Evolutionary conservation across 345 rosid species (phyloP).

Genomic region (Eucalyptus decipiens): DNA sequence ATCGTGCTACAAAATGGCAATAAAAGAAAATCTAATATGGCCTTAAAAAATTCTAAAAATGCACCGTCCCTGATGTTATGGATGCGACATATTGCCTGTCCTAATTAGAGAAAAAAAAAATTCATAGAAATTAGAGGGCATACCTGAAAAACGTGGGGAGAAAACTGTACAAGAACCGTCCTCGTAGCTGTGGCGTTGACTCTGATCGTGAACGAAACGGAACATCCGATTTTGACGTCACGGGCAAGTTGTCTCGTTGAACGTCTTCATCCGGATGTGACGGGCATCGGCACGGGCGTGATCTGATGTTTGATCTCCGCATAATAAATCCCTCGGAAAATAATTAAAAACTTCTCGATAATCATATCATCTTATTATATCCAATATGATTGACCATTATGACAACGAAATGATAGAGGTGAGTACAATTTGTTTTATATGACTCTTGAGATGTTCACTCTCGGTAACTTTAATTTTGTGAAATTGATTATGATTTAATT

Average conservation of each 20-base stretch:
- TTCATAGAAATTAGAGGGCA: not conserved
- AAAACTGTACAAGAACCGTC: not conserved
- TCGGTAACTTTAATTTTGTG: too few relatives aligned
- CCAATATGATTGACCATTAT: not conserved
- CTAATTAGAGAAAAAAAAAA: not conserved
- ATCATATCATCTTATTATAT: too few relatives aligned
- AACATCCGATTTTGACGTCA: not conserved
- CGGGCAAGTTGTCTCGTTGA: not conserved
- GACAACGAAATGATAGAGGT: not conserved
- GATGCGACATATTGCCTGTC: not conserved
- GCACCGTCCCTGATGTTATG: not conserved
- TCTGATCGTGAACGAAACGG: not conserved
- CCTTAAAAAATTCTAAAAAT: not conserved
- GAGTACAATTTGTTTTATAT: too few relatives aligned
- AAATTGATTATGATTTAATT: too few relatives aligned
- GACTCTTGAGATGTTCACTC: too few relatives aligned
- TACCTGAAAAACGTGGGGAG: not conserved
- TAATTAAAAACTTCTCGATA: not conserved
- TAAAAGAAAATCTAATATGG: too few relatives aligned
- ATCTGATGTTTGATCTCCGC: not conserved
- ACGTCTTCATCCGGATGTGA: not conserved
- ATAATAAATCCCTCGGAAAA: not conserved
- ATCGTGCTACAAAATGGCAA: not conserved
- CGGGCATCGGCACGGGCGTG: not conserved
- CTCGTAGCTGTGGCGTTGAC: too few relatives aligned